These are phyloP conservation scores for Ensete ventricosum DNA, from an alignment of 176 grass and related monocot genomes.

Conservation along the genomic window DNA sequence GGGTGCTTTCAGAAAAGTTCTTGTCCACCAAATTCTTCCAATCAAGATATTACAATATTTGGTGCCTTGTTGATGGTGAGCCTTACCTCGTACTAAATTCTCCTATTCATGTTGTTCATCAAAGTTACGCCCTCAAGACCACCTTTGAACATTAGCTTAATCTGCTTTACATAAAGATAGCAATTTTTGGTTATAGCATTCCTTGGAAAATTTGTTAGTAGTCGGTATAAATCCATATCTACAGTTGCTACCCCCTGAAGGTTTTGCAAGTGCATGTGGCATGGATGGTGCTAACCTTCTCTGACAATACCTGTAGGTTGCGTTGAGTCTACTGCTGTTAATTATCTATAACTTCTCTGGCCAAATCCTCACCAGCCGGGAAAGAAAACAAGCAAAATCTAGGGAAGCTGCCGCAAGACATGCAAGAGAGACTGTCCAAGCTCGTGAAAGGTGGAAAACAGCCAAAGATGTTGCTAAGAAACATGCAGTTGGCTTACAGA, in stretches of 20 bases:
- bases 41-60: conserved; percentile 91
- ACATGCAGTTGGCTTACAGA: conserved; percentile 32
- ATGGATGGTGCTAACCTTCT: neutral
- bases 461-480: conserved; percentile 56
- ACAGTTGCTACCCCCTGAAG: too few species aligned
- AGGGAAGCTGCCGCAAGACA: conserved; percentile 64
- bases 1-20: conserved; percentile 71
- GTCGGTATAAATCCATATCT: too few species aligned
- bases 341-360: conserved; percentile 88
- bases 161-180: too few species aligned
- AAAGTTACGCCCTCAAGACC: too few species aligned
- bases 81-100: neutral
- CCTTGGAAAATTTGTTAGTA: too few species aligned
- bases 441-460: conserved; percentile 57
- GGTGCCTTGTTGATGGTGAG: conserved; percentile 66
- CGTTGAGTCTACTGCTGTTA: conserved; percentile 46
- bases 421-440: conserved; percentile 54
- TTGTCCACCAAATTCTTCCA: conserved; percentile 62
- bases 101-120: too few species aligned
- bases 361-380: conserved; percentile 52
- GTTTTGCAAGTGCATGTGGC: too few species aligned
- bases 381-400: conserved; percentile 55
- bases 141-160: too few species aligned
- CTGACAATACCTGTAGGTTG: conserved; percentile 31
- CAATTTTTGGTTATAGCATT: too few species aligned